Percentiles rank a stretch among this genome's conserved stretches.
Evolutionary conservation across 2,329 filamentous ascomycete species (phyloP).

Genomic region (Fusarium staphyleae): DNA sequence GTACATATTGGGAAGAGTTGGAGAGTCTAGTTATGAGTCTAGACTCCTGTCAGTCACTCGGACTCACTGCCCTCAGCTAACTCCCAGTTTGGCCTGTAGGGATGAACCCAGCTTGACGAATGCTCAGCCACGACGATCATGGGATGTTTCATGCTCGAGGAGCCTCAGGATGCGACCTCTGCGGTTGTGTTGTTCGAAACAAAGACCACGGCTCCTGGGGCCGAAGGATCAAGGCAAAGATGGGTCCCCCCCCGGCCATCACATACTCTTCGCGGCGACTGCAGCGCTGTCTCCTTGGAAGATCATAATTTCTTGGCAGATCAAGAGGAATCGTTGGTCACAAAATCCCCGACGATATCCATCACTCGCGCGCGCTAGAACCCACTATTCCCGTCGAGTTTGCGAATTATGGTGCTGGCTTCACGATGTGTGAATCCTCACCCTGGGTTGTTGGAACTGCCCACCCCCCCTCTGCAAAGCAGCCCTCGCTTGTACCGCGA

Average conservation of each 20-base stretch:
- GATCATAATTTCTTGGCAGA: slow-evolving; percentile 25
- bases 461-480: slow-evolving; percentile 6
- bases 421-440: too few species aligned
- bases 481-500: not conserved
- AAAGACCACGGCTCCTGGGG: too few species aligned
- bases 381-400: too few species aligned
- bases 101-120: not conserved
- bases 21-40: too few species aligned
- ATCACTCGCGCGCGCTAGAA: too few species aligned
- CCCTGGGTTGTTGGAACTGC: slow-evolving; percentile 2
- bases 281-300: not conserved
- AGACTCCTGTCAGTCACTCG: too few species aligned
- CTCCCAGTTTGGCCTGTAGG: slow-evolving; percentile 34
- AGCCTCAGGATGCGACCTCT: not conserved
- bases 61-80: slow-evolving; percentile 12
- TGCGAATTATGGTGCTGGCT: too few species aligned
- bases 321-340: slow-evolving; percentile 1
- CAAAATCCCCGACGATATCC: too few species aligned
- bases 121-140: not conserved
- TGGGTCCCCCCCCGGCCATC: slow-evolving; percentile 13
- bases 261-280: slow-evolving; percentile 9
- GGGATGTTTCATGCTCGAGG: not conserved
- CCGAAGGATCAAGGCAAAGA: slow-evolving; percentile 22
- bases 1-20: too few species aligned
- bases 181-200: slow-evolving; percentile 10